Conservation (phyloP, 2,329 filamentous ascomycete genomes). For the Verticillium nonalfalfae region DNA sequence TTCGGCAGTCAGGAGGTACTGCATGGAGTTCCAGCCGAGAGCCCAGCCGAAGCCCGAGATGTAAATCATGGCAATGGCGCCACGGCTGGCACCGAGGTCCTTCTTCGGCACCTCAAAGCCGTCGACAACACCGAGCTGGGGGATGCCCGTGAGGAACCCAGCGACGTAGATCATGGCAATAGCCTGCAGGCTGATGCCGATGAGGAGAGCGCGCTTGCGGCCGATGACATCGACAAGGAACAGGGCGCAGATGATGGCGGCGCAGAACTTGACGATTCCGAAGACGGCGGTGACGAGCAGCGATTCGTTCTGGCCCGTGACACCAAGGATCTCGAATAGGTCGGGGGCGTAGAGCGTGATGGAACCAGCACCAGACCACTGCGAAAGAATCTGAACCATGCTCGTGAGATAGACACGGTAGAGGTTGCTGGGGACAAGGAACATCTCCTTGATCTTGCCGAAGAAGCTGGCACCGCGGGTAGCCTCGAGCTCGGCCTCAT, state of each 20-base stretch:
- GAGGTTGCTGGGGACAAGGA: slow-evolving; percentile 60
- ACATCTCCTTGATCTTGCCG: slow-evolving; percentile 62
- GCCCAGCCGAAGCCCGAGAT: slow-evolving; percentile 64
- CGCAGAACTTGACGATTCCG: slow-evolving; percentile 65
- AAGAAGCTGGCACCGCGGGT: slow-evolving; percentile 58
- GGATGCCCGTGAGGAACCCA: slow-evolving; percentile 55
- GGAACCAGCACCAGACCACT: slow-evolving; percentile 67
- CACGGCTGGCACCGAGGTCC: slow-evolving; percentile 53
- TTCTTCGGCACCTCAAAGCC: slow-evolving; percentile 36
- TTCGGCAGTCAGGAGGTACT: slow-evolving; percentile 65
- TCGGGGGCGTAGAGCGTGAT: slow-evolving; percentile 74
- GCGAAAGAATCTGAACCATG: slow-evolving; percentile 64
- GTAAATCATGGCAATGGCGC: slow-evolving; percentile 69
- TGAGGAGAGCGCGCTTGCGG: slow-evolving; percentile 59
- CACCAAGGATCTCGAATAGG: slow-evolving; percentile 66
- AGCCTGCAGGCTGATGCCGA: slow-evolving; percentile 54
- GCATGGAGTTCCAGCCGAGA: slow-evolving; percentile 68
- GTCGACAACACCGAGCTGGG: slow-evolving; percentile 45
- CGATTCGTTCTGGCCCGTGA: slow-evolving; percentile 60
- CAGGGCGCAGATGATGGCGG: slow-evolving; percentile 62
- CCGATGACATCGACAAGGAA: slow-evolving; percentile 77
- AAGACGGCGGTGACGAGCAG: slow-evolving; percentile 71
- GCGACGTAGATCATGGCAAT: slow-evolving; percentile 59
- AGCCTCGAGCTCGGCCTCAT: slow-evolving; percentile 67
- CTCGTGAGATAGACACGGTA: slow-evolving; percentile 66